Evolutionary conservation across 495 filamentous ascomycete species (phyloP).

Genomic region (Hypoxylon lienhwacheense): DNA sequence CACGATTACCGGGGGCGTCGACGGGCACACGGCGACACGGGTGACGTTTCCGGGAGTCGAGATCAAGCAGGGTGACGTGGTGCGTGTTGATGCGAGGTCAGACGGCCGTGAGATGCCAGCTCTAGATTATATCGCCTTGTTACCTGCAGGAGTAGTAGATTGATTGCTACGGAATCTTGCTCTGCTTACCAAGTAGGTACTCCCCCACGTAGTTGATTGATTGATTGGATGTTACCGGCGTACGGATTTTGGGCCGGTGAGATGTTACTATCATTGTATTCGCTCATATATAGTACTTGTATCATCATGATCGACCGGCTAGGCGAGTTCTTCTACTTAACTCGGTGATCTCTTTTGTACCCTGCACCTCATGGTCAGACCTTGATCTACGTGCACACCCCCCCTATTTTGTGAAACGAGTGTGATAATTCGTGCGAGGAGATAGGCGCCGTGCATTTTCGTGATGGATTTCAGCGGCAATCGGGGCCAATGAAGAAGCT

Average conservation of each 20-base stretch:
- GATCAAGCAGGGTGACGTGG: constrained; percentile 55
- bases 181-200: neutral
- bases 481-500: constrained; percentile 3
- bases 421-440: neutral
- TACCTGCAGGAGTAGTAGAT: constrained; percentile 63
- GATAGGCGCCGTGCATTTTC: neutral
- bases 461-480: neutral
- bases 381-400: neutral
- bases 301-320: no score
- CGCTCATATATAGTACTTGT: no score
- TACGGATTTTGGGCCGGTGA: no score
- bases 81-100: constrained; percentile 62
- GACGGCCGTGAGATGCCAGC: constrained; percentile 65
- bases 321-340: neutral
- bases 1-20: constrained; percentile 57
- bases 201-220: neutral
- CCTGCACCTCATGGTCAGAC: neutral
- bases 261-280: no score
- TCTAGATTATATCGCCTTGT: constrained; percentile 66
- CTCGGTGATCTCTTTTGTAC: neutral
- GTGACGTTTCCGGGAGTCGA: constrained; percentile 58
- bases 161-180: constrained; percentile 28
- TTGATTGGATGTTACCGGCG: no score
- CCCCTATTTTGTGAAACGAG: neutral
- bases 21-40: constrained; percentile 65